Evolutionary conservation across 164 flowering plant species (phyloP), one percentile per base, ranked within the genome.

Genomic region (Vitis rupestris): DNA sequence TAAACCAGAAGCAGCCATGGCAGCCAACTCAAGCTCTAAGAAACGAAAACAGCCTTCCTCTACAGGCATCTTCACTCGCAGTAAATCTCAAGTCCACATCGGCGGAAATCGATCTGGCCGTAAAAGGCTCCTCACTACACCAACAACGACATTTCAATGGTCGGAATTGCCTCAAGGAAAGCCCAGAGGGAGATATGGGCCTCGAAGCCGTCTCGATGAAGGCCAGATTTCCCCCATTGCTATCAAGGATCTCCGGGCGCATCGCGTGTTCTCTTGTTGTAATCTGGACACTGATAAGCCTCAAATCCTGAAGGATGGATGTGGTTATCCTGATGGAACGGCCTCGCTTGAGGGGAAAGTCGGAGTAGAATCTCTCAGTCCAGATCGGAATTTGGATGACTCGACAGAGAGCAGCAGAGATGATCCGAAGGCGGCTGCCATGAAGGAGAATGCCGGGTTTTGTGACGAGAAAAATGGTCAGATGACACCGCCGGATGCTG

Each of bases 241-340:
- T 4, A 63, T 84, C 49, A 84, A 80, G 66, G 88, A 87, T 75
- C 87, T 87, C 14, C 83, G 44, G 27, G 44, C 44, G 44, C 7
- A 37, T 37, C 44, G 44, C 44, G 44, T 37, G 44, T 37, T 37
- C 44, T 37, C 44, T 37, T 37, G 44, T 37, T 37, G 44, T 3
- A 37, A 37, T 3, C 44, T 6, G 27, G 44, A 4, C 44, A 37
- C 44, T 37, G 44, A 37, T 37, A 37, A 37, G 44, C 44, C 44
- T 37, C 29, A 2, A 23, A 27, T 27, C 10, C 30, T 49, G 12
- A 19, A 48, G 53, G 51, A 49, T 63, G 17, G 44, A 37, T 37
- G 44, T 3, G 7, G 44, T 37, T 0, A 37, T 37, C 44, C 44
- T 6, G 7, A 37, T 37, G 44, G 44, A 37, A 37, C 44, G 44